Percentiles rank a stretch among this genome's conserved stretches.
Conservation (phyloP, 2,329 filamentous ascomycete genomes). For the Tolypocladium album region DNA sequence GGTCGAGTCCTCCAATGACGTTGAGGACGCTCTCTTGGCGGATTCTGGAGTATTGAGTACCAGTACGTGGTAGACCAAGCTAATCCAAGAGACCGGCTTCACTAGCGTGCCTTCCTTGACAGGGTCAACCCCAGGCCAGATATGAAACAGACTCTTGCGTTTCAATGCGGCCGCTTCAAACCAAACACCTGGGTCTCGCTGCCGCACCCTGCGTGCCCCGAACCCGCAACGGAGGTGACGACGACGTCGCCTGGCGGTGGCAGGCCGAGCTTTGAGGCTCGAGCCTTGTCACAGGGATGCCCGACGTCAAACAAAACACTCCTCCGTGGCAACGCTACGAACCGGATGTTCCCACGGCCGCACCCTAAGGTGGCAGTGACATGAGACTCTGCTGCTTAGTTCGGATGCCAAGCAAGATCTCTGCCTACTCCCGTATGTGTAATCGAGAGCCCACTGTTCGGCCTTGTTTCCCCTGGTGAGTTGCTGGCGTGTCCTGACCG, state of each 20-base stretch:
- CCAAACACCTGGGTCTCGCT: conserved; percentile 14
- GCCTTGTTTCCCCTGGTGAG: neutral
- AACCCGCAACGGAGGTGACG: neutral
- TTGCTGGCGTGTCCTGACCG: neutral
- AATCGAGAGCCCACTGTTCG: neutral
- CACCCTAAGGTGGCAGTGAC: neutral
- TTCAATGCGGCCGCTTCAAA: conserved; percentile 20
- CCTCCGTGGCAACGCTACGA: neutral
- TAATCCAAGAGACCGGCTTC: neutral
- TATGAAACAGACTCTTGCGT: conserved; percentile 10
- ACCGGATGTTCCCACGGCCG: conserved; percentile 1
- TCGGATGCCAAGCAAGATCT: conserved; percentile 15
- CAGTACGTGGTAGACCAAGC: no score
- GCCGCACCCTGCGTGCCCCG: conserved; percentile 2
- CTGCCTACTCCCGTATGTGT: neutral
- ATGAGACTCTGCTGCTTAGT: conserved; percentile 3
- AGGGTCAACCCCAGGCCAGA: neutral
- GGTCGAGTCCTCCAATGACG: neutral
- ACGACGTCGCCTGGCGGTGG: neutral
- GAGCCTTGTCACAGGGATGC: neutral
- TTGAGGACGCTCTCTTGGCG: neutral
- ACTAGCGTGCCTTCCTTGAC: neutral
- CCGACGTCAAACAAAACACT: neutral
- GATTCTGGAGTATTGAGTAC: no score
- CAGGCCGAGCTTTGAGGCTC: neutral